Evolutionary conservation across 495 filamentous ascomycete species (phyloP).

Genomic region (Xylaria grammica): DNA sequence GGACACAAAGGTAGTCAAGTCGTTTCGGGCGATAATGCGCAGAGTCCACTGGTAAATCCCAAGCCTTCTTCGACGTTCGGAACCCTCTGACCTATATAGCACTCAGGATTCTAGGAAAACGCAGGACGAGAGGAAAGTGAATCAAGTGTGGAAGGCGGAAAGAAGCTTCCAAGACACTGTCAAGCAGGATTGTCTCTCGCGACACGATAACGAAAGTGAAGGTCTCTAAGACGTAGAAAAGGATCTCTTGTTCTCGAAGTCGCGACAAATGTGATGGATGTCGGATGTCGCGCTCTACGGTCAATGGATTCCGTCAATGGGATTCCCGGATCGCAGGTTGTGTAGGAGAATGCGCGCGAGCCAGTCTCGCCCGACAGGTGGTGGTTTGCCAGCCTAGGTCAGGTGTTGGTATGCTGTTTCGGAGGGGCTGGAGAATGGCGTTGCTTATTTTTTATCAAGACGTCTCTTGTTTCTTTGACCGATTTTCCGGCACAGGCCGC

Average conservation of each 20-base stretch:
- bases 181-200: slow-evolving; percentile 32
- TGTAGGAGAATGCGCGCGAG: slow-evolving; percentile 19
- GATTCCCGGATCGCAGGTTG: slow-evolving; percentile 11
- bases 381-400: slow-evolving; percentile 20
- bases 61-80: slow-evolving; percentile 34
- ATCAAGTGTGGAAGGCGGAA: slow-evolving; percentile 36
- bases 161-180: slow-evolving; percentile 36
- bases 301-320: slow-evolving; percentile 14
- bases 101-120: slow-evolving; percentile 25
- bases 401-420: slow-evolving; percentile 13
- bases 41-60: slow-evolving; percentile 24
- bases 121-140: slow-evolving; percentile 25
- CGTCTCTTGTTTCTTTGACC: slow-evolving; percentile 30
- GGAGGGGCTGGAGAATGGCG: slow-evolving; percentile 30
- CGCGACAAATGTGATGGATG: slow-evolving; percentile 30
- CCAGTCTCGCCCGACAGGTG: slow-evolving; percentile 17
- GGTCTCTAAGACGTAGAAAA: slow-evolving; percentile 28
- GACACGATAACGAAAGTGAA: slow-evolving; percentile 28
- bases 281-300: slow-evolving; percentile 27
- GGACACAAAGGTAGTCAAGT: slow-evolving; percentile 5
- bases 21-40: slow-evolving; percentile 19
- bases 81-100: slow-evolving; percentile 36
- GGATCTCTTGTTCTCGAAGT: slow-evolving; percentile 41
- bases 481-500: slow-evolving; percentile 30
- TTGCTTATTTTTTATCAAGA: slow-evolving; percentile 24